A percentile compares a stretch with the other conserved stretches of the same genome.
phyloP scores from a whole-genome alignment of 768 basidiomycete genomes.

The Podaxis sp. region DNA sequence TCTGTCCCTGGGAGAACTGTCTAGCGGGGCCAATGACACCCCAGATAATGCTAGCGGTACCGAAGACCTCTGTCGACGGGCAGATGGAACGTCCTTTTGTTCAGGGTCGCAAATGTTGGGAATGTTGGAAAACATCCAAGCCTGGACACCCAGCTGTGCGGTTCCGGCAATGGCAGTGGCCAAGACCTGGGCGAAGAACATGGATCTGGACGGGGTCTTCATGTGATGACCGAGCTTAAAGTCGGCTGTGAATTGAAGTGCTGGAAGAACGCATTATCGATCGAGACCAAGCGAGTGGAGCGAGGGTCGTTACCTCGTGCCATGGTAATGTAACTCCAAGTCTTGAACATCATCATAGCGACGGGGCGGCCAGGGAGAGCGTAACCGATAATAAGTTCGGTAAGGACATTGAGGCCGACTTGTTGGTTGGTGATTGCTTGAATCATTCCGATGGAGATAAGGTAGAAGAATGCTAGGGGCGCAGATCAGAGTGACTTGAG shows the following conservation, averaged over 20 bases:
- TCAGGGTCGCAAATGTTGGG: conserved; percentile 48
- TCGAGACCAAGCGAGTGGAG: background rate
- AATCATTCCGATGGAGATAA: conserved; percentile 66
- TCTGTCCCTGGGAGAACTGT: conserved; percentile 63
- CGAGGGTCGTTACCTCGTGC: conserved; percentile 34
- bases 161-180: conserved; percentile 68
- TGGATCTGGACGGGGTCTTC: conserved; percentile 66
- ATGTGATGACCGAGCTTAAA: conserved; percentile 80
- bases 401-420: conserved; percentile 70
- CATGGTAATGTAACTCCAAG: conserved; percentile 72
- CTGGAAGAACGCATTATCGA: conserved; percentile 23
- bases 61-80: conserved; percentile 67
- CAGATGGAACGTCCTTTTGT: conserved; percentile 66
- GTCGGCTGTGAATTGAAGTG: conserved; percentile 65
- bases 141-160: conserved; percentile 70
- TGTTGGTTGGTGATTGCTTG: conserved; percentile 79
- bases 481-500: background rate
- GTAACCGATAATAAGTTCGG: conserved; percentile 80
- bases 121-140: conserved; percentile 75
- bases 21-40: conserved; percentile 75
- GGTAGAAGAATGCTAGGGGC: conserved; percentile 48
- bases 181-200: conserved; percentile 70
- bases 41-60: conserved; percentile 77
- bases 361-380: conserved; percentile 72
- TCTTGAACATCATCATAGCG: conserved; percentile 87